phyloP scores from a whole-genome alignment of 345 rosid genomes.

The Sisymbrium altissimum region DNA sequence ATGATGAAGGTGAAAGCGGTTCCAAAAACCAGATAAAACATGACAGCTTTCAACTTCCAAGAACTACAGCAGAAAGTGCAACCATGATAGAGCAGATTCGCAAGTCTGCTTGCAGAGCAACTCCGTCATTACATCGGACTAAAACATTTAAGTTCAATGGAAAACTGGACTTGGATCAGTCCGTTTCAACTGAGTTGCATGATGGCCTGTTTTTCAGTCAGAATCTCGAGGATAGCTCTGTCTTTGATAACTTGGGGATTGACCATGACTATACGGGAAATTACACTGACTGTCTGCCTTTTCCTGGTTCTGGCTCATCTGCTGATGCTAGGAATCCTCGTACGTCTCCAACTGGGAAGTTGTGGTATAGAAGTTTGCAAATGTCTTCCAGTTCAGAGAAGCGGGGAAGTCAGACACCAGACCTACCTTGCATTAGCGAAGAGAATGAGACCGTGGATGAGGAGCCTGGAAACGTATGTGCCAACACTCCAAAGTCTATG shows the following conservation, averaged over 20 bases:
- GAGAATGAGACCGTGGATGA: slow-evolving; percentile 66
- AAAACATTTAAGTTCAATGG: slow-evolving; percentile 37
- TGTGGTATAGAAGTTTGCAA: slow-evolving; percentile 63
- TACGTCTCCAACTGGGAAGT: slow-evolving; percentile 62
- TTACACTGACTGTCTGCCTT: slow-evolving; percentile 46
- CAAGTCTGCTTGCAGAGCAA: slow-evolving; percentile 56
- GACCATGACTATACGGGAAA: slow-evolving; percentile 35
- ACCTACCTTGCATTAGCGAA: slow-evolving; percentile 84
- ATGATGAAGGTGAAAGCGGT: slow-evolving; percentile 32
- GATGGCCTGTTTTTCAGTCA: slow-evolving; percentile 45
- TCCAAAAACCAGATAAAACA: slow-evolving; percentile 42
- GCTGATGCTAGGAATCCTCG: slow-evolving; percentile 48
- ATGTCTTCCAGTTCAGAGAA: slow-evolving; percentile 68
- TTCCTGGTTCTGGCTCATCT: slow-evolving; percentile 37
- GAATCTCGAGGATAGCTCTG: slow-evolving; percentile 36
- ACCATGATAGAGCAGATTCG: slow-evolving; percentile 59
- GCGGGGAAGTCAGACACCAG: slow-evolving; percentile 62
- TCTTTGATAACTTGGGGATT: slow-evolving; percentile 36
- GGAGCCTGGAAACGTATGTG: slow-evolving; percentile 49
- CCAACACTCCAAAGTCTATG: slow-evolving; percentile 43
- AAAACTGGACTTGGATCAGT: slow-evolving; percentile 43
- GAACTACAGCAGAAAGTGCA: slow-evolving; percentile 50
- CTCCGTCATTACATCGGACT: slow-evolving; percentile 57
- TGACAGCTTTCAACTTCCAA: slow-evolving; percentile 49
- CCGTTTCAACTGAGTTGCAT: slow-evolving; percentile 65